Evolutionary conservation across 2,329 filamentous ascomycete species (phyloP).

Genomic region (Arachnomyces sp.): DNA sequence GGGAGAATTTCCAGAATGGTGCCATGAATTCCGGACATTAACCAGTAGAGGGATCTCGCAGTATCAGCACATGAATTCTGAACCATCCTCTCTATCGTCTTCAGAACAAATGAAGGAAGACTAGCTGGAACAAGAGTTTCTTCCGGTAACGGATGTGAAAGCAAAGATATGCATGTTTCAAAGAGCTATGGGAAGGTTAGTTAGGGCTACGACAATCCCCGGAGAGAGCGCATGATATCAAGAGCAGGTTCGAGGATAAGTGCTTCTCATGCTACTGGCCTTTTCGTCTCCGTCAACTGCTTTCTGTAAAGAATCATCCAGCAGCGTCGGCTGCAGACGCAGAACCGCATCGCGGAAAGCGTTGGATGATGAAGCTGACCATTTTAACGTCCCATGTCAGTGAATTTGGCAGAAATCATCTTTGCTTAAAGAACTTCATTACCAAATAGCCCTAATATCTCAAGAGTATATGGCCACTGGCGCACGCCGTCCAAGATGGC

Average conservation of each 20-base stretch:
- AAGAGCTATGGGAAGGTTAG: constrained; percentile 19
- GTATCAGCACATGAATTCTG: constrained; percentile 25
- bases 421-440: constrained; percentile 13
- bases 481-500: constrained; percentile 44
- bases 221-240: no score
- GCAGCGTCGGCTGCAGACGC: constrained; percentile 22
- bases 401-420: no score
- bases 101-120: constrained; percentile 26
- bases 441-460: constrained; percentile 46
- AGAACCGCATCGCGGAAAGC: constrained; percentile 28
- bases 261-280: constrained; percentile 16
- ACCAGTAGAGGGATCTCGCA: constrained; percentile 25
- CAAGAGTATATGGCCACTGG: constrained; percentile 44
- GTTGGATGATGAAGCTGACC: constrained; percentile 6
- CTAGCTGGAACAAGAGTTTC: constrained; percentile 24
- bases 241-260: background rate
- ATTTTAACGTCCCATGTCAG: no score
- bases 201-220: background rate
- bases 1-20: constrained; percentile 24
- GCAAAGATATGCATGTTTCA: constrained; percentile 24
- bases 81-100: constrained; percentile 22
- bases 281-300: constrained; percentile 22
- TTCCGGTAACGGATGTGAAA: constrained; percentile 27
- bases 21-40: constrained; percentile 24
- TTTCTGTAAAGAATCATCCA: constrained; percentile 30